Evolutionary conservation across 2,329 filamentous ascomycete species (phyloP).

Genomic region (Aspergillus piperis): DNA sequence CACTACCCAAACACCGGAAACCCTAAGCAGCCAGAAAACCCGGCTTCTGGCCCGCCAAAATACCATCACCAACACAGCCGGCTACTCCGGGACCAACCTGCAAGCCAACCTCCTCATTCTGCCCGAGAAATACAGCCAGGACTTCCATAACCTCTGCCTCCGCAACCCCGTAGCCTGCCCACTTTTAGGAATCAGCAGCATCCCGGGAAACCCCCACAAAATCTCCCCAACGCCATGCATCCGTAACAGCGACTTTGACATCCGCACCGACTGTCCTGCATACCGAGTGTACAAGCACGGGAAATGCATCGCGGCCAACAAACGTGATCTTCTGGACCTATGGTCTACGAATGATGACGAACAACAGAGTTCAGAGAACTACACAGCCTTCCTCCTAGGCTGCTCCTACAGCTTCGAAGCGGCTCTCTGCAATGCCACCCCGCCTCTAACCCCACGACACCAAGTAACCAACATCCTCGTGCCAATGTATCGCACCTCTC

Average conservation of each 20-base stretch:
- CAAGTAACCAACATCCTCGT: slow-evolving; percentile 53
- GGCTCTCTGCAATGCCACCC: slow-evolving; percentile 53
- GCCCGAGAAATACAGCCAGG: slow-evolving; percentile 56
- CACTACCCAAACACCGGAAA: neutral
- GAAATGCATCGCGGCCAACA: slow-evolving; percentile 39
- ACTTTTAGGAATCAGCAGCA: slow-evolving; percentile 53
- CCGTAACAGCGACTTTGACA: slow-evolving; percentile 48
- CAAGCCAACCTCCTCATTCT: slow-evolving; percentile 66
- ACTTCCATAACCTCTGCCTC: slow-evolving; percentile 61
- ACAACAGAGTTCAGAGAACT: slow-evolving; percentile 37
- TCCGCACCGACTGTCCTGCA: slow-evolving; percentile 59
- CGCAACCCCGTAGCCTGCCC: slow-evolving; percentile 66
- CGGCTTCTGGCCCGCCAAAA: slow-evolving; percentile 49
- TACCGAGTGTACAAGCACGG: slow-evolving; percentile 62
- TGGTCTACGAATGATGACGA: slow-evolving; percentile 48
- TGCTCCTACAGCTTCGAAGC: slow-evolving; percentile 66
- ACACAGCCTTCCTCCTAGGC: slow-evolving; percentile 64
- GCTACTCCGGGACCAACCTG: slow-evolving; percentile 56
- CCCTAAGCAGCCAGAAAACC: slow-evolving; percentile 32
- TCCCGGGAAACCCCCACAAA: slow-evolving; percentile 39
- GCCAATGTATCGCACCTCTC: slow-evolving; percentile 62
- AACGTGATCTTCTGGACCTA: slow-evolving; percentile 48
- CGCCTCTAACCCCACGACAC: slow-evolving; percentile 53
- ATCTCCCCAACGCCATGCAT: slow-evolving; percentile 27
- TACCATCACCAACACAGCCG: slow-evolving; percentile 51